These are phyloP conservation scores for Plasmodium chabaudi DNA, from an alignment of 169 alveolate genomes.

Conservation along the genomic window DNA sequence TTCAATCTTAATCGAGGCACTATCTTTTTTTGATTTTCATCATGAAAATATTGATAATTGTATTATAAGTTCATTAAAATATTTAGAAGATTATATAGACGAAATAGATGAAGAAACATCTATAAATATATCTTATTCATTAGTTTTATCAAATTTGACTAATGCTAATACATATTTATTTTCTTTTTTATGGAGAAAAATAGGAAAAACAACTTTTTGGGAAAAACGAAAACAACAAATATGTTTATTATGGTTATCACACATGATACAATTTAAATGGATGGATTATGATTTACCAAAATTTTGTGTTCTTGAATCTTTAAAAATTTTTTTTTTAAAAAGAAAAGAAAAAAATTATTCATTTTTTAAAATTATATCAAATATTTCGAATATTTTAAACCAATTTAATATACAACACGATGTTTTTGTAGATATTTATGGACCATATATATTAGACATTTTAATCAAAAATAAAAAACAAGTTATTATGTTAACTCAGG, in stretches of 20 bases:
- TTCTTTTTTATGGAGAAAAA: constrained; percentile 83
- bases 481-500: constrained; percentile 72
- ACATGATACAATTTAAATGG: constrained; percentile 81
- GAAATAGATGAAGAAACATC: constrained; percentile 79
- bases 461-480: constrained; percentile 52
- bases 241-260: constrained; percentile 84
- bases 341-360: constrained; percentile 74
- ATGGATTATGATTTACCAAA: constrained; percentile 77
- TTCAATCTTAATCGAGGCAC: constrained; percentile 67
- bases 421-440: constrained; percentile 47
- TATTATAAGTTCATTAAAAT: constrained; percentile 61
- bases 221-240: constrained; percentile 78
- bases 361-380: constrained; percentile 23
- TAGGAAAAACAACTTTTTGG: constrained; percentile 83
- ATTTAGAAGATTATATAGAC: constrained; percentile 83
- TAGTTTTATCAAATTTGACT: constrained; percentile 73
- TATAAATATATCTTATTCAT: constrained; percentile 80
- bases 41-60: constrained; percentile 48
- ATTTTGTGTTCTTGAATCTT: constrained; percentile 81
- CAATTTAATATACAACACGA: constrained; percentile 38
- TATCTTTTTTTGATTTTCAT: constrained; percentile 73
- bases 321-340: constrained; percentile 59
- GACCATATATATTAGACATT: constrained; percentile 68
- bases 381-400: constrained; percentile 37
- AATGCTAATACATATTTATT: constrained; percentile 80